These are phyloP conservation scores for Zizania palustris DNA, from an alignment of 202 grass and related monocot genomes.

Conservation along the genomic window DNA sequence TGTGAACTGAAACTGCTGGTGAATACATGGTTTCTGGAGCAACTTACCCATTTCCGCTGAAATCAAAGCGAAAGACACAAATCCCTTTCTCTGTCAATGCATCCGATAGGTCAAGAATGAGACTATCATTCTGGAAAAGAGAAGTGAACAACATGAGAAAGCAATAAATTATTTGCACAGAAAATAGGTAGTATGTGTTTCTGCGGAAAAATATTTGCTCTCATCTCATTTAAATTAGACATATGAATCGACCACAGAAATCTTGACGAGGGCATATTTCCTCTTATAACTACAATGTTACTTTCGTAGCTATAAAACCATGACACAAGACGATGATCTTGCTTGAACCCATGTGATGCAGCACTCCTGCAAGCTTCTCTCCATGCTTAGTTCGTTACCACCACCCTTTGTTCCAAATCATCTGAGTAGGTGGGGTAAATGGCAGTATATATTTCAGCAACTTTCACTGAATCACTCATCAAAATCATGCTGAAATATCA, in stretches of 20 bases:
- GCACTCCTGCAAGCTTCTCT: slow-evolving; percentile 48
- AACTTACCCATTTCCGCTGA: slow-evolving; percentile 71
- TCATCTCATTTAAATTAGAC: background rate
- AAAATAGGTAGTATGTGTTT: background rate
- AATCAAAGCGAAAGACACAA: slow-evolving; percentile 58
- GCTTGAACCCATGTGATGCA: slow-evolving; percentile 42
- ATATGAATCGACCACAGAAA: background rate
- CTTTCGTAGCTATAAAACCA: slow-evolving; percentile 53
- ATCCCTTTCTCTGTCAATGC: slow-evolving; percentile 50
- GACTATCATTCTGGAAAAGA: slow-evolving; percentile 44
- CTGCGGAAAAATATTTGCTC: background rate
- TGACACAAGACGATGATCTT: slow-evolving; percentile 53
- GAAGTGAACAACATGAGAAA: background rate
- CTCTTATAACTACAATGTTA: background rate
- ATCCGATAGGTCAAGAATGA: slow-evolving; percentile 49
- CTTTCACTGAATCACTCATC: background rate
- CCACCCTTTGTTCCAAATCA: slow-evolving; percentile 12
- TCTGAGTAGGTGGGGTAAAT: background rate
- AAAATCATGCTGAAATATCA: background rate
- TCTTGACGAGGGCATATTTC: background rate
- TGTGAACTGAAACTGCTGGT: background rate
- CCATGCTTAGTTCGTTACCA: slow-evolving; percentile 50
- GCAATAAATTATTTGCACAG: too few relatives aligned
- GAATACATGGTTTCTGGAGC: background rate
- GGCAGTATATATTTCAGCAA: background rate